Percentiles rank a stretch among this genome's conserved stretches.
phyloP scores from a whole-genome alignment of 2,329 filamentous ascomycete genomes.

The Lithohypha guttulata region DNA sequence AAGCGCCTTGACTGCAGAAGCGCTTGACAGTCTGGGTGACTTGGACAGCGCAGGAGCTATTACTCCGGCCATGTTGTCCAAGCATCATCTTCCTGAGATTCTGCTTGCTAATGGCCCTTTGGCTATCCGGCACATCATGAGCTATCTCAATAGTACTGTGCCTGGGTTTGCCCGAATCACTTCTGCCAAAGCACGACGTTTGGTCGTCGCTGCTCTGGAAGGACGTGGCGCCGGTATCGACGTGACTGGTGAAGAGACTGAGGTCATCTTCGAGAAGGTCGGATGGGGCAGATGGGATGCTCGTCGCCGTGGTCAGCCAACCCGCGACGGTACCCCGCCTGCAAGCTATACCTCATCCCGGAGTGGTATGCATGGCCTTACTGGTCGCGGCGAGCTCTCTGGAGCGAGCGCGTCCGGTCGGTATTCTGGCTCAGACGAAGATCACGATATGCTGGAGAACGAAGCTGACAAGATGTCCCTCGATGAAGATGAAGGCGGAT shows the following conservation, averaged over 20 bases:
- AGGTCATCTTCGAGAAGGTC: conserved; percentile 72
- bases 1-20: conserved; percentile 32
- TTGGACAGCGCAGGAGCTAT: conserved; percentile 70
- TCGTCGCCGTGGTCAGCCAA: conserved; percentile 55
- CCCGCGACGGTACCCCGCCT: conserved; percentile 22
- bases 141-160: conserved; percentile 82
- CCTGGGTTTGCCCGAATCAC: conserved; percentile 81
- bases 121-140: conserved; percentile 91
- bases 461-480: conserved; percentile 95
- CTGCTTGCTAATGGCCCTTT: conserved; percentile 79
- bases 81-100: conserved; percentile 81
- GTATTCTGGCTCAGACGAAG: conserved; percentile 57
- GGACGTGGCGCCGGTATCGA: conserved; percentile 52
- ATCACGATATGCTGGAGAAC: conserved; percentile 62
- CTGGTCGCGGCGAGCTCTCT: conserved; percentile 33
- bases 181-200: conserved; percentile 73
- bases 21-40: conserved; percentile 40
- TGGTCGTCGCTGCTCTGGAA: conserved; percentile 88
- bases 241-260: conserved; percentile 45
- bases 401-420: conserved; percentile 59
- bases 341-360: conserved; percentile 38
- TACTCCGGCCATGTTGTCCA: conserved; percentile 73
- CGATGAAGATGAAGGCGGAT: conserved; percentile 54
- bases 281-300: conserved; percentile 97
- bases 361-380: conserved; percentile 32